Base-by-base conservation (phyloP, 768 basidiomycete genomes). In the Rhodotorula kratochvilovae region DNA sequence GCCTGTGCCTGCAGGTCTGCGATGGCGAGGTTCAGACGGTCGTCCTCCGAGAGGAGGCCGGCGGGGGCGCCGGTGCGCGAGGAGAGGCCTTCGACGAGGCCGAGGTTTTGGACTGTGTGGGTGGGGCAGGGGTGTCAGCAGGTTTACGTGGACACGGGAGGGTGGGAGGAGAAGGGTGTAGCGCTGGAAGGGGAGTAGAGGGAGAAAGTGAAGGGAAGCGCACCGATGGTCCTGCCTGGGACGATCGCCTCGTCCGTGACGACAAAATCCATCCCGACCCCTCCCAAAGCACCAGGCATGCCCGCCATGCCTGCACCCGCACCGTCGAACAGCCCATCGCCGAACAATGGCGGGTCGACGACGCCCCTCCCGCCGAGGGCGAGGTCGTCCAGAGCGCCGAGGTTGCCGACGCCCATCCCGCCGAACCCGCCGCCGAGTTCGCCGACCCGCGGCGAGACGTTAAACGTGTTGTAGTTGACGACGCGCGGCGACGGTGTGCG, bases 381-480 rank as follows among this genome's bases (percentile, higher is more conserved):
- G 1, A 56, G 29, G 55, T 57, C 61, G 35, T 68, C 55, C 36
- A 56, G 21, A 54, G 45, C 55, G 11, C 55, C 67, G 36, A 57
- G 54, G 19, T 36, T 48, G 33, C 65, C 65, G 17, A n/a, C 29
- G 15, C n/a, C n/a, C n/a, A n/a, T n/a, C n/a, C 48, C 39, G 29
- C 13, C 48, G 5, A n/a, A 23, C 19, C 36, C 60, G 31, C 21
- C 53, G 15, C 43, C 45, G 33, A 45, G 19, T 19, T 25, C 61
- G 25, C 33, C 29, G 13, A 43, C 8, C 5, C 29, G 58, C 6
- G 50, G 69, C 29, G 69, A 61, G 45, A 51, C 53, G 59, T 70
- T 61, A 51, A 48, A 61, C 16, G 63, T 70, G 45, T 70, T 66
- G 60, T 66, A 61, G 64, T 70, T 70, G 60, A 66, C 36, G 53